Percentiles rank a stretch among this genome's conserved stretches.
These are phyloP conservation scores for Carallia brachiata DNA, from an alignment of 345 rosid species.

Conservation along the genomic window DNA sequence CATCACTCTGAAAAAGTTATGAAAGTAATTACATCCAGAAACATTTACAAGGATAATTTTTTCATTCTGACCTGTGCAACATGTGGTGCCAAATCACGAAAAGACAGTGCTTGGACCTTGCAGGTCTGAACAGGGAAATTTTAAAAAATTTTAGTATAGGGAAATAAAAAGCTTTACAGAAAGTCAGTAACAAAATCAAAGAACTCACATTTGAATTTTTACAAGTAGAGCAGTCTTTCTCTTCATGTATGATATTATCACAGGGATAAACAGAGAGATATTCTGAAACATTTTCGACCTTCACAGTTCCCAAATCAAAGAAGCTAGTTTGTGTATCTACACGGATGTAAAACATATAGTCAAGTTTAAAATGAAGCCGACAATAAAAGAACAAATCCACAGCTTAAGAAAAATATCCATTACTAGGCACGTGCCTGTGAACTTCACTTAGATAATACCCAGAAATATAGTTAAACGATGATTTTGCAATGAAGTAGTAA, in stretches of 20 bases:
- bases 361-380: constrained; percentile 1
- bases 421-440: constrained; percentile 55
- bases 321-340: constrained; percentile 80
- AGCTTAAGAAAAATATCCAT: background rate
- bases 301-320: constrained; percentile 87
- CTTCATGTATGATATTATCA: constrained; percentile 63
- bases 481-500: constrained; percentile 52
- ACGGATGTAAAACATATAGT: constrained; percentile 21
- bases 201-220: constrained; percentile 72
- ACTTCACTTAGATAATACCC: constrained; percentile 77
- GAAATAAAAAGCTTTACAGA: background rate
- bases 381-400: constrained; percentile 5
- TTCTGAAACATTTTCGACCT: constrained; percentile 55
- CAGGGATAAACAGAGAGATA: constrained; percentile 76
- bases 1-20: constrained; percentile 8
- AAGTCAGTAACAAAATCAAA: background rate
- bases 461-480: constrained; percentile 71
- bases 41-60: background rate
- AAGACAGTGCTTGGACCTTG: constrained; percentile 95
- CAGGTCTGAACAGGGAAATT: constrained; percentile 62
- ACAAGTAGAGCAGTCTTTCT: constrained; percentile 87
- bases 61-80: constrained; percentile 65
- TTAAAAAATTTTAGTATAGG: background rate
- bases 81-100: constrained; percentile 64
- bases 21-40: background rate